Evolutionary conservation across 2,329 filamentous ascomycete genomes (phyloP), one percentile per base, ranked within the genome.

Genomic region (Ascocoryne sarcoides): DNA sequence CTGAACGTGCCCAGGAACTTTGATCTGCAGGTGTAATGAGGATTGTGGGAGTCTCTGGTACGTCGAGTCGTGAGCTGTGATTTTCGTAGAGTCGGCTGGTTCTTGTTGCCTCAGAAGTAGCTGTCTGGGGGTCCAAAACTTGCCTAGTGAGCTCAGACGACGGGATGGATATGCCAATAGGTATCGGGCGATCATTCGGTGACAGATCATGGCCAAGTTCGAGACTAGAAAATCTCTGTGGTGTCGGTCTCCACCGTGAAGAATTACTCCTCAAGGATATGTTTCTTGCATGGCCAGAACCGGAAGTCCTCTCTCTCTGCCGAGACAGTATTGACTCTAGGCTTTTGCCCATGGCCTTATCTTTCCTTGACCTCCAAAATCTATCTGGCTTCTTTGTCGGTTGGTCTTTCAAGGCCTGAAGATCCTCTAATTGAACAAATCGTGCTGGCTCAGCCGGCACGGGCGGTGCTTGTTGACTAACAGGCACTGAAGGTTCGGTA

Each of bases 141-240:
- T 61, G 12, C 9, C 5, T 4, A 50, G 54, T 60, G 19, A 65
- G 47, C 23, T 65, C 62, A 33, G 73, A 70, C 10, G 75, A 71
- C 2, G 81, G 74, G 33, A 86, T 65, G 10, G 75, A 71, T 37
- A 87, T 76, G 10, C 82, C 82, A 48, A 86, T 87, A 31, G 82
- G 71, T 44, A 87, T 87, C 1, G 79, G 79, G n/a, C 76, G 69
- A 51, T 82, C 77, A 43, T 72, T 74, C 0, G 82, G 82, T 10
- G 82, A 84, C 3, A 84, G 66, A 45, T 77, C 75, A 42, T 48
- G 48, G 10, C 28, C 43, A 14, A 42, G 31, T 17, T 46, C 52
- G 12, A 40, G 28, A 40, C 23, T 26, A 44, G 20, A 34, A 38
- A 17, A 44, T 41, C 35, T 16, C 31, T 20, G 16, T 36, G 21